phyloP scores from a whole-genome alignment of 2,329 filamentous ascomycete genomes.

The Sporothrix luriei region DNA sequence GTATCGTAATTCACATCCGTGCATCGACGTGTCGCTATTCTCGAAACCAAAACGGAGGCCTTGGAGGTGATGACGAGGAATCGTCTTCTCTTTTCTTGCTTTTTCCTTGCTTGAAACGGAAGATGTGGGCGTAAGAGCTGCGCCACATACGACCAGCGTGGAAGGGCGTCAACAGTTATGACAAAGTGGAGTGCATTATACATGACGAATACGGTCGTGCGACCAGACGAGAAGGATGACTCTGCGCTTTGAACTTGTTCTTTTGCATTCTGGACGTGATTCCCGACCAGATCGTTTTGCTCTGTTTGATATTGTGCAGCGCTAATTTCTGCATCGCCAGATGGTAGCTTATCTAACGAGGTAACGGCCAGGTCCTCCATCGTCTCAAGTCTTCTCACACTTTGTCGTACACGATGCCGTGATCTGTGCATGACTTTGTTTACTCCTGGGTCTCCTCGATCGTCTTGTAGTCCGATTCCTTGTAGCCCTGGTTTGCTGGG shows the following conservation, averaged over 20 bases:
- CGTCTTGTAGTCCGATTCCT: conserved; percentile 18
- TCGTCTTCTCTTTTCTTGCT: not conserved
- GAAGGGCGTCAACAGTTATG: not conserved
- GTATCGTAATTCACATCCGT: not conserved
- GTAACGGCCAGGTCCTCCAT: conserved; percentile 1
- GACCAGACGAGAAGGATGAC: not conserved
- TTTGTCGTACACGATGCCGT: too few species aligned
- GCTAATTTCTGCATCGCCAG: not conserved
- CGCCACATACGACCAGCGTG: conserved; percentile 16
- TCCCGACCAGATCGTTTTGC: not conserved
- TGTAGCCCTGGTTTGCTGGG: conserved; percentile 18
- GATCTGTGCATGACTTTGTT: not conserved
- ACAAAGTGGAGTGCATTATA: not conserved
- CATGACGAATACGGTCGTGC: not conserved
- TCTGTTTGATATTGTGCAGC: not conserved
- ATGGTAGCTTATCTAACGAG: not conserved
- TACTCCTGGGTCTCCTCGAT: not conserved
- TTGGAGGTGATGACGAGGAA: not conserved
- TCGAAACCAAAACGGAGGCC: conserved; percentile 17
- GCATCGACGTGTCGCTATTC: not conserved
- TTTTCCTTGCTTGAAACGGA: too few species aligned
- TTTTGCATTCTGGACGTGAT: not conserved
- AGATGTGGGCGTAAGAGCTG: not conserved
- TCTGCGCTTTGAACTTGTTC: not conserved
- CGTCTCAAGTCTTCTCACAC: not conserved